Evolutionary conservation across 495 filamentous ascomycete genomes (phyloP).

Genomic region (Pyrenopolyporus hunteri): DNA sequence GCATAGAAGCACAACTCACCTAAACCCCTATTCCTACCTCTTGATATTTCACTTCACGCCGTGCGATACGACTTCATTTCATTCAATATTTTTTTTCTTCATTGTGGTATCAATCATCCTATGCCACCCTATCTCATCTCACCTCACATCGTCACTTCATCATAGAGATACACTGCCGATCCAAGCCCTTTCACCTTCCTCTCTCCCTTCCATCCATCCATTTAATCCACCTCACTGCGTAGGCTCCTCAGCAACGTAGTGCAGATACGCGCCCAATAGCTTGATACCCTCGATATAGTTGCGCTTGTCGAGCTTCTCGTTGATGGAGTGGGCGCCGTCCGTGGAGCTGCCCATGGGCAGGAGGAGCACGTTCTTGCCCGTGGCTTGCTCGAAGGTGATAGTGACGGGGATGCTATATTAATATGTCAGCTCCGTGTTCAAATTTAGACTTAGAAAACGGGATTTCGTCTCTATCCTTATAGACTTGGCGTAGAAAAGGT

Average conservation of each 20-base stretch:
- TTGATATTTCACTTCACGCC: no score
- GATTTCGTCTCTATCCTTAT: not conserved
- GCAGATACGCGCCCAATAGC: slow-evolving; percentile 90
- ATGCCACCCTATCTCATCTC: not conserved
- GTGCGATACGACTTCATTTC: no score
- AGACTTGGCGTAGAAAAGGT: not conserved
- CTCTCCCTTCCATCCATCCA: not conserved
- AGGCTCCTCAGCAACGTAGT: slow-evolving; percentile 94
- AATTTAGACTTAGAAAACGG: not conserved
- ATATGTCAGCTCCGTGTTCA: not conserved
- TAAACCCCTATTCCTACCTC: not conserved
- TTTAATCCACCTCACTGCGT: no score
- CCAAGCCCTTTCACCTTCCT: no score
- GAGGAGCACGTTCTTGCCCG: slow-evolving; percentile 96
- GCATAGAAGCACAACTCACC: not conserved
- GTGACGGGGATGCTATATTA: slow-evolving; percentile 87
- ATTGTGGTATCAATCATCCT: no score
- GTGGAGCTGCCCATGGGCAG: slow-evolving; percentile 96
- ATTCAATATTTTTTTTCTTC: no score
- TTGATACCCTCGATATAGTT: slow-evolving; percentile 99
- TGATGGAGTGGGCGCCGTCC: slow-evolving; percentile 95
- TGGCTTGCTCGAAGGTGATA: slow-evolving; percentile 95
- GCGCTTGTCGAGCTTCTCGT: slow-evolving; percentile 95
- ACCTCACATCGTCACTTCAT: not conserved
- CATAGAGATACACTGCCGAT: not conserved